Evolutionary conservation across 148 eudicot genomes (phyloP).

Genomic region (Beta vulgaris): DNA sequence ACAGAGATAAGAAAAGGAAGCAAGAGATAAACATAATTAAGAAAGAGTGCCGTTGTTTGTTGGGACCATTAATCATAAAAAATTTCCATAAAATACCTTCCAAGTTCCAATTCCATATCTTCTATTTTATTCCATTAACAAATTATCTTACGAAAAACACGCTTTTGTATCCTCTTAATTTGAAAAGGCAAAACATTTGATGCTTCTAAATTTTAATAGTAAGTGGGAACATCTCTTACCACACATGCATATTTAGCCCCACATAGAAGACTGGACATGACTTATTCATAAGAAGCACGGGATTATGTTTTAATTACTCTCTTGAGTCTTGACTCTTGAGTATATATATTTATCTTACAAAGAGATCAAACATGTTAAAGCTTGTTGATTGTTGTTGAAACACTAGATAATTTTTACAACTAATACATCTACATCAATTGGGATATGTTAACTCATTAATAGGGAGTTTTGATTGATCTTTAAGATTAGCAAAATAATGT

Average conservation of each 20-base stretch:
- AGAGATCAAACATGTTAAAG: no score
- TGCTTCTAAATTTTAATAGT: not conserved
- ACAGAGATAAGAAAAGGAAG: not conserved
- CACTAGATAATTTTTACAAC: no score
- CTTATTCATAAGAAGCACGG: not conserved
- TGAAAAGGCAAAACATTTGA: not conserved
- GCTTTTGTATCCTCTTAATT: slow-evolving; percentile 14
- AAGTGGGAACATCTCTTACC: not conserved
- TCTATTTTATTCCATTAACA: not conserved
- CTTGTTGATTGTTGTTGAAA: no score
- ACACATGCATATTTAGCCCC: slow-evolving; percentile 19
- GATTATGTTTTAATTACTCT: not conserved
- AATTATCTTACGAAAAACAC: slow-evolving; percentile 13
- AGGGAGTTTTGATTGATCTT: no score
- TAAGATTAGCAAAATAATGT: no score
- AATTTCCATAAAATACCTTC: slow-evolving; percentile 17
- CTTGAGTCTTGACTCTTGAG: not conserved
- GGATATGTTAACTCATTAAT: no score
- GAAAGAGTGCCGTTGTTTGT: slow-evolving; percentile 16
- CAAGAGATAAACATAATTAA: slow-evolving; percentile 11
- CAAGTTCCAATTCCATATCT: slow-evolving; percentile 16
- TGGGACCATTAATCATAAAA: slow-evolving; percentile 24
- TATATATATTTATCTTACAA: no score
- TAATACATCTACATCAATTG: no score
- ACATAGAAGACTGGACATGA: not conserved